phyloP scores from a whole-genome alignment of 148 eudicot species.

The Silene latifolia region DNA sequence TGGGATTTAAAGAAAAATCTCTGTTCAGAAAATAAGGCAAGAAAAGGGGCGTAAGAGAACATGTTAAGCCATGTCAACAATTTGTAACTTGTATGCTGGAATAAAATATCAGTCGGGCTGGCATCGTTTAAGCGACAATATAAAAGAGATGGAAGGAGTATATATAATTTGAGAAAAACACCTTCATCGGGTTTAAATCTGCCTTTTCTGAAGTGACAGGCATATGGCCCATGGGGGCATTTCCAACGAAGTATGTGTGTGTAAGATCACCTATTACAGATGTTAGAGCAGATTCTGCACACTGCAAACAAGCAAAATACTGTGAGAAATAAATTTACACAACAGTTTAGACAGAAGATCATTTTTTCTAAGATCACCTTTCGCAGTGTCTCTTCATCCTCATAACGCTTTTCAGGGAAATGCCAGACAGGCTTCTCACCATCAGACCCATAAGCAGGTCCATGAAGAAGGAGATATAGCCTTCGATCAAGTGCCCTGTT shows the following conservation, averaged over 20 bases:
- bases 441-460: conserved; percentile 50
- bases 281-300: conserved; percentile 76
- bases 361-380: conserved; percentile 44
- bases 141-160: too few species aligned
- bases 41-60: conserved; percentile 1
- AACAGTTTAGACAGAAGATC: neutral
- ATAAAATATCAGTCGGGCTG: too few species aligned
- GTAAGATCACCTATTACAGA: conserved; percentile 80
- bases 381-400: conserved; percentile 80
- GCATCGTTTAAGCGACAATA: too few species aligned
- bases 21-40: conserved; percentile 31
- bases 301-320: conserved; percentile 39
- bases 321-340: neutral
- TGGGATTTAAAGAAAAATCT: conserved; percentile 90
- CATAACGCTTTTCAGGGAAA: conserved; percentile 89
- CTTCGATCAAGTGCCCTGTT: conserved; percentile 90
- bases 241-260: conserved; percentile 83
- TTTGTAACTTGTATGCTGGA: neutral
- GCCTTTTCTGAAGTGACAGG: conserved; percentile 32
- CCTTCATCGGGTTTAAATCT: conserved; percentile 46
- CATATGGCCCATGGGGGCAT: conserved; percentile 93
- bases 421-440: conserved; percentile 72
- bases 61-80: too few species aligned
- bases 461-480: conserved; percentile 81
- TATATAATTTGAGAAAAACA: conserved; percentile 5